phyloP scores from a whole-genome alignment of 768 basidiomycete species.

The Mycena polygramma region DNA sequence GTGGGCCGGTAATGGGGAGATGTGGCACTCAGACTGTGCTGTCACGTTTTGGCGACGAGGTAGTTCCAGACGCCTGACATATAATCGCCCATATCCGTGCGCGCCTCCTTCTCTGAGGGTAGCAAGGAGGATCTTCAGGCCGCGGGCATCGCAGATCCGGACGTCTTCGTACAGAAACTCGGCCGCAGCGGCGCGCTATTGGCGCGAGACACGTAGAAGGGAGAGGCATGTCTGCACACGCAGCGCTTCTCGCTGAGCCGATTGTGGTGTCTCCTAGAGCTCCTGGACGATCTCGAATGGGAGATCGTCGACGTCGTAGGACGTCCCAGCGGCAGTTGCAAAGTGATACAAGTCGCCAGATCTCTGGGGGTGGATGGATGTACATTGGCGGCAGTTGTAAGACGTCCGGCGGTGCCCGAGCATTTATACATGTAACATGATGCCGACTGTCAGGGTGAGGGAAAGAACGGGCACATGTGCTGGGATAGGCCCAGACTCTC shows the following conservation, averaged over 20 bases:
- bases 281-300: slow-evolving; percentile 32
- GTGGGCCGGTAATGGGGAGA: too few species aligned
- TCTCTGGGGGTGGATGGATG: slow-evolving; percentile 22
- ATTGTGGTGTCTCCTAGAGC: slow-evolving; percentile 18
- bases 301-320: slow-evolving; percentile 14
- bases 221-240: slow-evolving; percentile 27
- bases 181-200: slow-evolving; percentile 19
- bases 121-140: slow-evolving; percentile 17
- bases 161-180: slow-evolving; percentile 34
- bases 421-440: too few species aligned
- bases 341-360: slow-evolving; percentile 29
- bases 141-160: slow-evolving; percentile 15
- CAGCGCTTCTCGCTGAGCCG: background rate
- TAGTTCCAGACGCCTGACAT: too few species aligned
- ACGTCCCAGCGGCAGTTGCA: slow-evolving; percentile 1
- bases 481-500: too few species aligned
- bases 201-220: slow-evolving; percentile 20
- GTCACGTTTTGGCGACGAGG: too few species aligned
- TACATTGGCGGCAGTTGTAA: too few species aligned
- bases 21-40: too few species aligned
- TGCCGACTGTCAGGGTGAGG: too few species aligned
- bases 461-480: too few species aligned
- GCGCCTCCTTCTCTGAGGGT: slow-evolving; percentile 11
- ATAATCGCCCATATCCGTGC: slow-evolving; percentile 5
- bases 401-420: too few species aligned